phyloP scores from a whole-genome alignment of 176 grass and related monocot genomes.

The Puya raimondii region DNA sequence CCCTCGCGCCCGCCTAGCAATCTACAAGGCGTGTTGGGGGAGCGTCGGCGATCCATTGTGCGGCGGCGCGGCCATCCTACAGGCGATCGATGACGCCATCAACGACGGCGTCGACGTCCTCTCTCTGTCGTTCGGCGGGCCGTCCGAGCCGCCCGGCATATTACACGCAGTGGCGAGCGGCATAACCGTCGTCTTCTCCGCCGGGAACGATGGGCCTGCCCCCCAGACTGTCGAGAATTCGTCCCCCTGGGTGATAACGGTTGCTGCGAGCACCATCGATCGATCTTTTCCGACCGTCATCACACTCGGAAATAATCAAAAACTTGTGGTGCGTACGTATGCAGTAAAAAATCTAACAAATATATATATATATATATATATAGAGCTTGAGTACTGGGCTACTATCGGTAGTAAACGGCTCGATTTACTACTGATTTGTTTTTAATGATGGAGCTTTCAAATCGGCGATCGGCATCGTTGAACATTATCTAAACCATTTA shows the following conservation, averaged over 20 bases:
- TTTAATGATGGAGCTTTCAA: too few relatives aligned
- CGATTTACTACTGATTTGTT: too few relatives aligned
- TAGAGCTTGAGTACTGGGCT: too few relatives aligned
- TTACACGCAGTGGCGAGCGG: neutral
- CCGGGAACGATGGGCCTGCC: neutral
- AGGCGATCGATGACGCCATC: constrained; percentile 65
- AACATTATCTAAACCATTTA: too few relatives aligned
- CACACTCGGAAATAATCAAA: constrained; percentile 36
- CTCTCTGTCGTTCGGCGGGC: constrained; percentile 62
- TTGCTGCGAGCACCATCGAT: neutral
- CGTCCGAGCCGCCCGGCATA: neutral
- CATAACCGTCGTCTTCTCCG: neutral
- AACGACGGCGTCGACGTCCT: constrained; percentile 78
- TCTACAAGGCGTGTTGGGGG: constrained; percentile 85
- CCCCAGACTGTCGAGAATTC: neutral
- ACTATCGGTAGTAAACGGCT: too few relatives aligned
- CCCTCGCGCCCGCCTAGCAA: constrained; percentile 57
- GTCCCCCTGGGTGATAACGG: neutral
- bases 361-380: neutral
- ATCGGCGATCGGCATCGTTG: too few relatives aligned
- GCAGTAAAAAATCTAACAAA: neutral
- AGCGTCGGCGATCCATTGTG: constrained; percentile 36
- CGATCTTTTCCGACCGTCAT: constrained; percentile 32
- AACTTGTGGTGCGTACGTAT: constrained; percentile 13
- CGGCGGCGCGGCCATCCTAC: constrained; percentile 59